Percentiles rank a stretch among this genome's conserved stretches.
Conservation (phyloP, 202 grass and related monocot species). For the Carex sylvatica region DNA sequence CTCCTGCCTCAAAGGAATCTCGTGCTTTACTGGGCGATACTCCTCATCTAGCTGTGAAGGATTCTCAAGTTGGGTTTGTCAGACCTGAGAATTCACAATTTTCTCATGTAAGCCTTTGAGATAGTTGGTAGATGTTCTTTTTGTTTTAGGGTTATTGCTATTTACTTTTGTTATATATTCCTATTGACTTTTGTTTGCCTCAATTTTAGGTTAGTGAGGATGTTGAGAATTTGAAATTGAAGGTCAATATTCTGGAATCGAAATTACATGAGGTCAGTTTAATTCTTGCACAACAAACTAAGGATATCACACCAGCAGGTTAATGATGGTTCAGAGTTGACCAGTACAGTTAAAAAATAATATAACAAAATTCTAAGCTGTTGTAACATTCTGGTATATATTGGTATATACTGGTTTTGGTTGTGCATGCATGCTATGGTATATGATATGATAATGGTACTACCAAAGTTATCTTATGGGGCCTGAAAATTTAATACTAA, state of each 20-base stretch:
- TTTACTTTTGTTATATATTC: background rate
- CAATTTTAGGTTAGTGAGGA: constrained; percentile 76
- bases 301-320: background rate
- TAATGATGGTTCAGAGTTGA: background rate
- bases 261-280: constrained; percentile 86
- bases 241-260: constrained; percentile 71
- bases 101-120: constrained; percentile 73
- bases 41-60: constrained; percentile 39
- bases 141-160: background rate
- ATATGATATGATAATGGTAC: background rate
- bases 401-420: background rate
- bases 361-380: background rate
- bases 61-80: constrained; percentile 36
- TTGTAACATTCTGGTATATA: background rate
- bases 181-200: constrained; percentile 21
- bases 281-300: constrained; percentile 5
- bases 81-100: constrained; percentile 45
- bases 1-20: constrained; percentile 38
- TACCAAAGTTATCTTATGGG: background rate
- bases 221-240: constrained; percentile 80
- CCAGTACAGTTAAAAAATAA: background rate
- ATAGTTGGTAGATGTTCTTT: background rate
- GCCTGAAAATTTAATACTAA: background rate
- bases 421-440: background rate
- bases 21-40: constrained; percentile 9